phyloP scores from a whole-genome alignment of 257 asterid genomes.

The Solanum rostratum region DNA sequence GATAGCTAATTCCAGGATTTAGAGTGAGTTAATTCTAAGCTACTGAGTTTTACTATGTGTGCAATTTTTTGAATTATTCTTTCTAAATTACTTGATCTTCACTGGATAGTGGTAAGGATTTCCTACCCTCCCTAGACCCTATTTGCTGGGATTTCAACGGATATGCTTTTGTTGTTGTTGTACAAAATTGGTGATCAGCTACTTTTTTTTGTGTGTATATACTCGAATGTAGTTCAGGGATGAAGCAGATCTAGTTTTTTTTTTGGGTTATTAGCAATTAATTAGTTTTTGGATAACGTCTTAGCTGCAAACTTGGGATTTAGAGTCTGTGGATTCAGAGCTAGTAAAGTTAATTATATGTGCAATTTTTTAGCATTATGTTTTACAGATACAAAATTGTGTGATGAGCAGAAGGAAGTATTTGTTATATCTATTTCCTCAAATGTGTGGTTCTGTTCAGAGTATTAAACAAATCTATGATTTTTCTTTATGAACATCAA shows the following conservation, averaged over 20 bases:
- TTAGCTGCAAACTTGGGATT: not conserved
- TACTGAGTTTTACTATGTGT: too few relatives aligned
- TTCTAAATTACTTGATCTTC: too few relatives aligned
- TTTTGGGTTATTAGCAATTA: not conserved
- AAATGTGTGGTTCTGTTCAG: not conserved
- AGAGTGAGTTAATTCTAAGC: too few relatives aligned
- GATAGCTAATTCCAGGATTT: too few relatives aligned
- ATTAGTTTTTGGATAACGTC: not conserved
- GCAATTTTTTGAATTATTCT: too few relatives aligned
- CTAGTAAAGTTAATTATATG: not conserved
- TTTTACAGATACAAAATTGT: not conserved
- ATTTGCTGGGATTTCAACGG: too few relatives aligned
- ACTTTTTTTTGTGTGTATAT: too few relatives aligned
- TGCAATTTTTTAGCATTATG: not conserved
- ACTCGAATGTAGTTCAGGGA: not conserved
- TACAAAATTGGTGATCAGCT: too few relatives aligned
- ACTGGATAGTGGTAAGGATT: too few relatives aligned
- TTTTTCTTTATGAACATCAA: not conserved
- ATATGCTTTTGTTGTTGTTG: too few relatives aligned
- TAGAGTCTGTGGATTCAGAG: not conserved
- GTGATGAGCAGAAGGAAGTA: not conserved
- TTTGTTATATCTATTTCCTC: not conserved
- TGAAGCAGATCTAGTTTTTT: not conserved
- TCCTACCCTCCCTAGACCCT: too few relatives aligned
- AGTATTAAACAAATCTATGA: not conserved